Base-by-base conservation (phyloP, 345 rosid species). In the Rubroshorea leprosula region DNA sequence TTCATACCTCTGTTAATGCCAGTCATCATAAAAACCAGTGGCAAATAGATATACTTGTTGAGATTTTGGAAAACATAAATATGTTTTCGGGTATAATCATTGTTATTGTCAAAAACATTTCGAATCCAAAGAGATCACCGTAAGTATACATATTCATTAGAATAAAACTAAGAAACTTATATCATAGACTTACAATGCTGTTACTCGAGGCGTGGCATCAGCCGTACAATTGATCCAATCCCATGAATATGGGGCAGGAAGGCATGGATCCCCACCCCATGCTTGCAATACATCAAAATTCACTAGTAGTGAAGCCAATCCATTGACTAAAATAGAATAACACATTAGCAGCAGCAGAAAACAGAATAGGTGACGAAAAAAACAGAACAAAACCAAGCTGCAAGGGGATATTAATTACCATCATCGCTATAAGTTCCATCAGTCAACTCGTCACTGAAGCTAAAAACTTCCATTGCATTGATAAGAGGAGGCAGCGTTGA, bases 211-310 rank as follows among this genome's bases (percentile, higher is more conserved):
- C 1, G 48, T 51, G 54, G 57, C 58, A 57, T 21, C 72, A 41
- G 55, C 3, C 29, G 62, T 70, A 6, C 83, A 79, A 49, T 68
- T 71, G 54, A 76, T 49, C 84, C 80, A 76, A 10, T 79, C 80
- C 84, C 84, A 73, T 51, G 71, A 38, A 56, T 65, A 76, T 10
- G 74, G 54, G 1, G 70, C 53, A n/a, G 83, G 80, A 23, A 79
- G 78, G 48, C 80, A 79, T 15, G 80, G 83, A 54, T 79, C 83
- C n/a, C 80, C 78, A n/a, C 51, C 49, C 80, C 83, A 76, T 1
- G 60, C 68, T 20, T 48, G 29, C 10, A 70, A 55, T 25, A 24
- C 51, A 19, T 12, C 4, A 23, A 73, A 76, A 57, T 17, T 50
- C 3, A 4, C 12, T 43, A 56, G 70, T 22, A 71, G 26, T 15